Base-by-base conservation (phyloP, 73 alveolate genomes). In the Tetrahymena thermophila region DNA sequence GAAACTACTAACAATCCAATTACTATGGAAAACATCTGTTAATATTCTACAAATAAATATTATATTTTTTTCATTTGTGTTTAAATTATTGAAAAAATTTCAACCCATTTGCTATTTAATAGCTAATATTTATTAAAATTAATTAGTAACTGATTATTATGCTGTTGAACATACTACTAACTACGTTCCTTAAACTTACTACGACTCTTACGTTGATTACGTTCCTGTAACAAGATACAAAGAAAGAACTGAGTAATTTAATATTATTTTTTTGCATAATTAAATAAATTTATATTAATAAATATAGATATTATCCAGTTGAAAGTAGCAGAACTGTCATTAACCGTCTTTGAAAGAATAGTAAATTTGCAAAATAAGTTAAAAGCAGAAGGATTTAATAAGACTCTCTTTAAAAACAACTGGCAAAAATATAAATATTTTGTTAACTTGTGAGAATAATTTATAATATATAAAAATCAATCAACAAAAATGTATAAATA, bases 91-190 rank as follows among this genome's bases (percentile, higher is more conserved):
- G 35, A 71, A 71, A 10, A 11, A n/a, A 28, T 25, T 71, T 19
- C 5, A 56, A 3, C 28, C 1, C 1, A 55, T 55, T 55, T 19
- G 8, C 84, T 19, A 55, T 55, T 55, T 55, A 55, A 55, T 55
- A 19, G 28, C 13, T 55, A 1, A 55, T 55, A 9, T 71, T 31
- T 28, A 71, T 31, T 28, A 71, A 50, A 93, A 85, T 40, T 35
- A 94, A 85, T 43, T 85, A 83, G 95, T 95, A 16, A 95, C 97
- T 34, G 97, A 95, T 85, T 95, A 95, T 37, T 55, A 95, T 85
- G 97, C 97, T n/a, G 94, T 95, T 21, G 43, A 95, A 95, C 94
- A 95, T 42, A 94, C 93, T 21, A 95, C 85, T 19, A 94, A 95
- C 17, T 95, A 95, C 35, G 43, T 95, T 35, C 97, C 97, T 44